Conservation (phyloP, 495 filamentous ascomycete species). For the Tuber indicum region DNA sequence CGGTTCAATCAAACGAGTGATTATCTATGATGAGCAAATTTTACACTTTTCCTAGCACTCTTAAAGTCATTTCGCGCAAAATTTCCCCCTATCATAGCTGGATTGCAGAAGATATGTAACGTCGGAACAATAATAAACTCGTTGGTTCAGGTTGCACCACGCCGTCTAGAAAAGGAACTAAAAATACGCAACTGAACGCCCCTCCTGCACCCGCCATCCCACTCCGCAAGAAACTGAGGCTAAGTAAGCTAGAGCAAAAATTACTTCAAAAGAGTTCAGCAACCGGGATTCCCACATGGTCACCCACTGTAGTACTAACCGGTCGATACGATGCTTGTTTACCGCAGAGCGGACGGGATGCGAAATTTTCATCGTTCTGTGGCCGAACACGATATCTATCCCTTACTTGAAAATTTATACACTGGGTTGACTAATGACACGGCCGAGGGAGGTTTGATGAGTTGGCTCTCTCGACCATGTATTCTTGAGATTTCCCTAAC, state of each 20-base stretch:
- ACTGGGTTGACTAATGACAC: neutral
- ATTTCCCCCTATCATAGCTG: too few relatives aligned
- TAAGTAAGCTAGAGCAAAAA: neutral
- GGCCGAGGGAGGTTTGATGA: neutral
- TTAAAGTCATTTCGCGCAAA: too few relatives aligned
- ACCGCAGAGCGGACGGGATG: slow-evolving; percentile 4
- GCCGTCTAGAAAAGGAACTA: too few relatives aligned
- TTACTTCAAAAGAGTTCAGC: too few relatives aligned
- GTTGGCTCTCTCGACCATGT: too few relatives aligned
- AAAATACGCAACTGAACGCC: neutral
- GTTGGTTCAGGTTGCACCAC: too few relatives aligned
- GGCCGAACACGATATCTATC: neutral
- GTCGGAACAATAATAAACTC: too few relatives aligned
- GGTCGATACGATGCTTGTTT: slow-evolving; percentile 1
- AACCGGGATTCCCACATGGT: neutral
- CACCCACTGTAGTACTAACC: neutral
- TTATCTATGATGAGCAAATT: neutral
- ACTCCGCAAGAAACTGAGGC: neutral
- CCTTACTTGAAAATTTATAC: neutral
- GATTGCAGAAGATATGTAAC: too few relatives aligned
- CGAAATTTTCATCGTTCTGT: slow-evolving; percentile 3
- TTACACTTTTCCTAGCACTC: neutral
- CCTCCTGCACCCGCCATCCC: too few relatives aligned
- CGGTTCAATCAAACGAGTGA: neutral
- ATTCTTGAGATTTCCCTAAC: too few relatives aligned